Percentiles rank a stretch among this genome's conserved stretches.
phyloP scores from a whole-genome alignment of 2,329 filamentous ascomycete genomes.

The Diaporthe longicolla region DNA sequence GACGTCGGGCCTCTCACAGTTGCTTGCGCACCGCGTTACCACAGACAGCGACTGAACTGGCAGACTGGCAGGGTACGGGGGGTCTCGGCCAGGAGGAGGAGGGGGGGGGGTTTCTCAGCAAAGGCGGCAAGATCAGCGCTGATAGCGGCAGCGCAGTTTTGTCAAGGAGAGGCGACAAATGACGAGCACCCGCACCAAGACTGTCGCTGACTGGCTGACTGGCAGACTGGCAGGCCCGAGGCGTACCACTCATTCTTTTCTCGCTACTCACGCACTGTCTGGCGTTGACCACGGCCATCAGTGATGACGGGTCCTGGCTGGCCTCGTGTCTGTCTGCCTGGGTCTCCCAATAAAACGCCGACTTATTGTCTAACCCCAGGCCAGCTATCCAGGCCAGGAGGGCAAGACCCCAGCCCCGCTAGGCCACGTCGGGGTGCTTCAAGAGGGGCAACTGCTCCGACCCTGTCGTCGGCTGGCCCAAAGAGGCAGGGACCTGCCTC shows the following conservation, averaged over 20 bases:
- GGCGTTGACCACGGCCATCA: neutral
- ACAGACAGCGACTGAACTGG: neutral
- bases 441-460: conserved; percentile 34
- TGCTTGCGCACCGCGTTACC: neutral
- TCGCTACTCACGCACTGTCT: conserved; percentile 8
- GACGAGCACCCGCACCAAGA: neutral
- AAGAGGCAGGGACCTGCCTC: conserved; percentile 29
- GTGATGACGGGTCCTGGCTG: neutral
- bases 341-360: neutral
- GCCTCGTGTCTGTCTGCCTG: conserved; percentile 3
- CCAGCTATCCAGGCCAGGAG: conserved; percentile 12
- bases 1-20: neutral
- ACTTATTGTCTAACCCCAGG: neutral
- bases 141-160: conserved; percentile 23
- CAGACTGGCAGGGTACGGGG: neutral
- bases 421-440: conserved; percentile 20
- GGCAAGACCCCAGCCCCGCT: conserved; percentile 15
- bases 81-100: conserved; percentile 16
- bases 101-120: conserved; percentile 1
- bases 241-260: neutral
- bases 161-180: conserved; percentile 18
- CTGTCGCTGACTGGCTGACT: conserved; percentile 30
- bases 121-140: conserved; percentile 28
- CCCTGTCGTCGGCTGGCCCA: conserved; percentile 24
- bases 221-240: neutral